Evolutionary conservation across 2,329 filamentous ascomycete genomes (phyloP).

Genomic region (Microascus cirrosus): DNA sequence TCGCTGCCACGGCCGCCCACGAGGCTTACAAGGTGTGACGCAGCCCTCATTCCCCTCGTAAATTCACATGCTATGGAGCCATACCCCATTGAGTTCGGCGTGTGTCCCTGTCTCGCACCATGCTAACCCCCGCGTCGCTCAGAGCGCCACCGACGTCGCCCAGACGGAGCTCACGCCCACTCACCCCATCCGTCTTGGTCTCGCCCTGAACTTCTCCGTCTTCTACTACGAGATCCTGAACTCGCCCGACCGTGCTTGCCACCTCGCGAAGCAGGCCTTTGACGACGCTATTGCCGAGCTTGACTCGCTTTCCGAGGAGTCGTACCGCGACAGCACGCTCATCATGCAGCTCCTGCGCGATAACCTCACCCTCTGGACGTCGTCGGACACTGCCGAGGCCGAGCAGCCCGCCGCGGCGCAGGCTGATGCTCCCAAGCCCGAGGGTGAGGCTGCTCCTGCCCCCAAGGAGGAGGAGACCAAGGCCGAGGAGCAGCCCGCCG

Average conservation of each 20-base stretch:
- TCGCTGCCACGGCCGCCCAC: slow-evolving; percentile 73
- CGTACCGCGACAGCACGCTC: slow-evolving; percentile 95
- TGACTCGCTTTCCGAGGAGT: slow-evolving; percentile 94
- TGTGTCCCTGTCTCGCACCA: not conserved
- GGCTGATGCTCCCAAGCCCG: slow-evolving; percentile 31
- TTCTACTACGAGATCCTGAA: slow-evolving; percentile 99
- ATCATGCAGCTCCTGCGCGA: slow-evolving; percentile 99
- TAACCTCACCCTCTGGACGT: slow-evolving; percentile 97
- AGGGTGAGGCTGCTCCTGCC: slow-evolving; percentile 27
- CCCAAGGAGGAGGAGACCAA: slow-evolving; percentile 19
- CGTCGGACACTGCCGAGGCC: slow-evolving; percentile 74
- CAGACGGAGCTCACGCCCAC: slow-evolving; percentile 96
- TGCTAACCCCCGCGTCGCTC: slow-evolving; percentile 7
- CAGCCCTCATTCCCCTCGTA: not conserved
- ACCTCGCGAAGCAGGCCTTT: slow-evolving; percentile 97
- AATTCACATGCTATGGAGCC: not conserved
- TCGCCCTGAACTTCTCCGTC: slow-evolving; percentile 97
- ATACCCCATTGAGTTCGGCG: not conserved
- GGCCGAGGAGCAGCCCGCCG: slow-evolving; percentile 49
- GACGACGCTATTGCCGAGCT: slow-evolving; percentile 98
- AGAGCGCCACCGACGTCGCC: slow-evolving; percentile 95
- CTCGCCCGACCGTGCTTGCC: slow-evolving; percentile 94
- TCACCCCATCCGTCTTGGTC: slow-evolving; percentile 93
- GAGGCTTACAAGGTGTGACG: slow-evolving; percentile 89
- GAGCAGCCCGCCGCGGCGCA: slow-evolving; percentile 51